Evolutionary conservation across 768 basidiomycete species (phyloP), one percentile per base, ranked within the genome.

Genomic region (Panaeolus cyanescens): DNA sequence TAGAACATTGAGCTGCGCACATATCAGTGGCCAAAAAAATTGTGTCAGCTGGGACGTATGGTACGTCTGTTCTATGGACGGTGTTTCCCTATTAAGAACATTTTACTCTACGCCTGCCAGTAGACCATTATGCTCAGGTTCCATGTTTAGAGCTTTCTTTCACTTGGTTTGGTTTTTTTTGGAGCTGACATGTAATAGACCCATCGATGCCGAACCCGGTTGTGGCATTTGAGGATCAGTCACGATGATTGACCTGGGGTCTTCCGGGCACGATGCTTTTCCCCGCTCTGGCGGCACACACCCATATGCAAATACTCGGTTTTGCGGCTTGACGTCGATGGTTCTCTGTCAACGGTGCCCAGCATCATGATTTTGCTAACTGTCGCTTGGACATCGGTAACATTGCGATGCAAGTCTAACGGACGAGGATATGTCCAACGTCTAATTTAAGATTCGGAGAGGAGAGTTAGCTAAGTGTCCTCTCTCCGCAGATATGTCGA

Each of bases 181-280:
- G 45, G 45, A 28, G 25, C 45, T 50, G 45, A 50, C 22, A 50
- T 50, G 45, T 50, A 50, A 50, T 50, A 50, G 45, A 50, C 45
- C 45, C 30, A 50, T 50, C 45, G 45, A 50, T 28, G 15, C 45
- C 45, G 45, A 50, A 50, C 22, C 45, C 45, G 45, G 15, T 50
- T 50, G 45, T 28, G 45, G 45, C 45, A 50, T 13, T 28, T 28
- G 25, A 50, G 45, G 15, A 28, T 28, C 45, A 50, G 25, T 28
- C 45, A 50, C 15, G 12, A 50, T 50, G 30, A 50, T 30, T 50
- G 45, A 50, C 45, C 45, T 50, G 45, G 25, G 45, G 45, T 15
- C n/a, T n/a, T n/a, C n/a, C n/a, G n/a, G n/a, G n/a, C 45, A 28
- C 30, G 45, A 50, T 50, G 25, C 45, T 15, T 50, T 42, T 50